Evolutionary conservation across 164 flowering plant genomes (phyloP), one percentile per base, ranked within the genome.

Genomic region (Amborella trichopoda): DNA sequence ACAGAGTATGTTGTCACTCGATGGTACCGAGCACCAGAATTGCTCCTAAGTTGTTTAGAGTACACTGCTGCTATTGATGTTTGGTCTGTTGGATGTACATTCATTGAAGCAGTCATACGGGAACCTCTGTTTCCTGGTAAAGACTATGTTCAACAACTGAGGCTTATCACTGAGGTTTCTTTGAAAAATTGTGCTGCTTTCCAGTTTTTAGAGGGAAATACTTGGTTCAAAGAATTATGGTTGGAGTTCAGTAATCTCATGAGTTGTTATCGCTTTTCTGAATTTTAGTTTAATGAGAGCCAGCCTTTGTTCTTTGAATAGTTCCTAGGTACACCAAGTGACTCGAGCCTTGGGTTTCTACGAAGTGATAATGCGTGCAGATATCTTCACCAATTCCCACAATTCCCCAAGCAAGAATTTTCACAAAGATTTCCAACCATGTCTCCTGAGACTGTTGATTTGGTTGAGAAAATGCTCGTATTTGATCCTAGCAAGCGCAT

Each of bases 31-130:
- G 93, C 97, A 28, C 97, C 97, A 19, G 97, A 89, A 54, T 85
- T 89, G 5, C 90, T 88, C 4, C 89, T 89, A 32, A 80, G 90
- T 71, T 82, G 97, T 52, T 95, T 84, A 65, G 76, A 89, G 56
- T 89, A 89, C 49, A 90, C 81, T 10, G 73, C 95, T 26, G 76
- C 97, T n/a, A 85, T 89, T 36, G 97, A 89, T 54, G 87, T 89
- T 30, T 89, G 97, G 97, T 89, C 97, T 28, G 97, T 89, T 19
- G 97, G 97, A 41, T 88, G 97, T 64, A 82, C 84, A 53, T 88
- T 88, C 54, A 93, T 95, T 0, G 97, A 89, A 64, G 80, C 82
- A 24, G 81, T 89, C 19, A 94, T 95, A 1, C 66, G 97, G 14
- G 85, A 89, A 44, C 93, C 97, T 2, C 59, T 89, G 30, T 85